Evolutionary conservation across 2,329 filamentous ascomycete genomes (phyloP).

Genomic region (Pseudogymnoascus sp.): DNA sequence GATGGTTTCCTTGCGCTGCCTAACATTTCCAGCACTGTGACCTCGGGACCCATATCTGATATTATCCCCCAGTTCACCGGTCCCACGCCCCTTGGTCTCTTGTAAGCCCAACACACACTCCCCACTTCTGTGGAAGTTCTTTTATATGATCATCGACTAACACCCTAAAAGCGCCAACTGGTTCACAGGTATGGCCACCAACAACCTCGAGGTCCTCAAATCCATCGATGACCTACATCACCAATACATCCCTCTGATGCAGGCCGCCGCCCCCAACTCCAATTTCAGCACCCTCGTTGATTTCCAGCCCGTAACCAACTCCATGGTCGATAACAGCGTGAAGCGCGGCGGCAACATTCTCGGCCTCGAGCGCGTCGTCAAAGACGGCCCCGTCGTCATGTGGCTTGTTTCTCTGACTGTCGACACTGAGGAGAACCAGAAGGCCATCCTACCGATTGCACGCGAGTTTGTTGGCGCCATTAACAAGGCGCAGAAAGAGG

Average conservation of each 20-base stretch:
- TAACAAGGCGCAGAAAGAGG: conserved; percentile 12
- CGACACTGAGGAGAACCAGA: conserved; percentile 21
- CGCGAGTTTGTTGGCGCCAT: conserved; percentile 13
- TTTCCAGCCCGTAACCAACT: conserved; percentile 28
- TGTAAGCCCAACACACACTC: conserved; percentile 14
- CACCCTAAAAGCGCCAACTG: conserved; percentile 26
- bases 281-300: conserved; percentile 20
- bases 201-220: conserved; percentile 15
- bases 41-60: conserved; percentile 13
- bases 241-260: conserved; percentile 15
- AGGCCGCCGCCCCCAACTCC: conserved; percentile 19
- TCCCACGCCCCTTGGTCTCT: conserved; percentile 18
- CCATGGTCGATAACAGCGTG: conserved; percentile 23
- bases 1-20: conserved; percentile 16
- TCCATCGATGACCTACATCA: conserved; percentile 16
- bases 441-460: conserved; percentile 24
- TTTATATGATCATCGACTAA: conserved; percentile 15
- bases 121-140: conserved; percentile 11
- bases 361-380: conserved; percentile 29
- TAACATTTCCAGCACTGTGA: conserved; percentile 17
- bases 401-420: conserved; percentile 15
- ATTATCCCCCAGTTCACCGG: conserved; percentile 17
- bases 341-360: conserved; percentile 29
- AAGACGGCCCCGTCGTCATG: conserved; percentile 22
- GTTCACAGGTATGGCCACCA: conserved; percentile 27